These are phyloP conservation scores for Diplosphaera chodatii DNA, from an alignment of 139 green algal genomes.

Conservation along the genomic window DNA sequence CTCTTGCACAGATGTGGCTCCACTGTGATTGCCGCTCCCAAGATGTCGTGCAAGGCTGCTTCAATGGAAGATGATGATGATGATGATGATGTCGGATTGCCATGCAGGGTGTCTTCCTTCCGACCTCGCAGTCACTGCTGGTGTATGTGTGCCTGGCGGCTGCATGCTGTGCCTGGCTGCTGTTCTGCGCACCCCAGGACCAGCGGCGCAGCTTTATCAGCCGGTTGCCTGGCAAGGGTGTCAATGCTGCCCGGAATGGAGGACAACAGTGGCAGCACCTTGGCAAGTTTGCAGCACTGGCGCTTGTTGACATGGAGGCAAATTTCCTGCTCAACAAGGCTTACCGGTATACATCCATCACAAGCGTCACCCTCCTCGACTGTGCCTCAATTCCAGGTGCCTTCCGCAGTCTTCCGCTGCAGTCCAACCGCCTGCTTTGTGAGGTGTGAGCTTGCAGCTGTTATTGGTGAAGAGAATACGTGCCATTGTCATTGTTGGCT, in stretches of 20 bases:
- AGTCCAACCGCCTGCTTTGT: too few species aligned
- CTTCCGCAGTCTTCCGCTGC: too few species aligned
- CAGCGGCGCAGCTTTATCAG: not conserved
- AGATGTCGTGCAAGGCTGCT: too few species aligned
- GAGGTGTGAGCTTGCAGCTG: too few species aligned
- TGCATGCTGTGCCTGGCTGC: not conserved
- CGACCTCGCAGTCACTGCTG: not conserved
- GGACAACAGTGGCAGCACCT: not conserved
- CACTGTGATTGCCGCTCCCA: too few species aligned
- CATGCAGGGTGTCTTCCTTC: not conserved
- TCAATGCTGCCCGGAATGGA: too few species aligned
- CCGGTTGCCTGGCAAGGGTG: not conserved
- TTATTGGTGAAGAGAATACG: too few species aligned
- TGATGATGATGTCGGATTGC: too few species aligned
- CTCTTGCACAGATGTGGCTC: too few species aligned
- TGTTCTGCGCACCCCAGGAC: not conserved
- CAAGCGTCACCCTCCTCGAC: slow-evolving; percentile 72
- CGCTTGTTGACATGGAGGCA: slow-evolving; percentile 65
- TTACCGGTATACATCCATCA: slow-evolving; percentile 78
- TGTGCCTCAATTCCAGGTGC: slow-evolving; percentile 64
- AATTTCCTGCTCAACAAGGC: slow-evolving; percentile 45
- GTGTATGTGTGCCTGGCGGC: not conserved
- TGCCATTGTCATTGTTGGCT: too few species aligned
- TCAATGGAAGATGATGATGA: too few species aligned
- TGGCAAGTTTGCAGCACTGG: slow-evolving; percentile 48